Conservation (phyloP, 495 filamentous ascomycete genomes). For the Elasticomyces elasticus region DNA sequence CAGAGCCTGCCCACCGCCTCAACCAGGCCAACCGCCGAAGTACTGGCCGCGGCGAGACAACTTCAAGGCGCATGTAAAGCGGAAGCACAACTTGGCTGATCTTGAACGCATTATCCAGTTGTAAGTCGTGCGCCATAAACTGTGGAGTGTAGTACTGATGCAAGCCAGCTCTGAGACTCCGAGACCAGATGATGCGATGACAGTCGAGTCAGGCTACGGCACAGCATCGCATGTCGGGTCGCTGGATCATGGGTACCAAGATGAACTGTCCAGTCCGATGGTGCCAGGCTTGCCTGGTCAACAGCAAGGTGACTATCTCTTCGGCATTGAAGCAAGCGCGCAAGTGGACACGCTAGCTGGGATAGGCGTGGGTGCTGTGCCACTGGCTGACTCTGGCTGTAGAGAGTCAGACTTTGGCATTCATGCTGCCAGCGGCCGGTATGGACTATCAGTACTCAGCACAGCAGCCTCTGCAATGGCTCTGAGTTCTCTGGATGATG, state of each 20-base stretch:
- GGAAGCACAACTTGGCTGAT: constrained; percentile 59
- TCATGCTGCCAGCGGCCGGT: neutral
- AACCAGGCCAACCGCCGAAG: constrained; percentile 37
- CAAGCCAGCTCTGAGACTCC: constrained; percentile 6
- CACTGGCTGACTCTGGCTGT: neutral
- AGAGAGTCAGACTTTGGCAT: constrained; percentile 2
- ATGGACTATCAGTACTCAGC: neutral
- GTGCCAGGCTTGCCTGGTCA: neutral
- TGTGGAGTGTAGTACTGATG: constrained; percentile 20
- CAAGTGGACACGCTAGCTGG: neutral
- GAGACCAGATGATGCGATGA: constrained; percentile 3
- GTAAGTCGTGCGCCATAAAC: constrained; percentile 33
- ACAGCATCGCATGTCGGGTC: constrained; percentile 1
- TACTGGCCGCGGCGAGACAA: constrained; percentile 85
- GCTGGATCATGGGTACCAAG: neutral
- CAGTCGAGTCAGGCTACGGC: constrained; percentile 7
- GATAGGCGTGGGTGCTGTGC: neutral
- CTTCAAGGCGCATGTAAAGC: constrained; percentile 72
- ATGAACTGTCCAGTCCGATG: neutral
- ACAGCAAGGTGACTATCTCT: neutral
- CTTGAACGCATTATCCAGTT: constrained; percentile 42
- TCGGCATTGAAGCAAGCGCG: neutral
- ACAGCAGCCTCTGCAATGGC: neutral
- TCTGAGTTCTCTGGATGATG: no score
- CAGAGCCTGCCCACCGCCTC: constrained; percentile 4